Conservation (phyloP, 1,284 basidiomycete species). For the Trichosporon sp. region DNA sequence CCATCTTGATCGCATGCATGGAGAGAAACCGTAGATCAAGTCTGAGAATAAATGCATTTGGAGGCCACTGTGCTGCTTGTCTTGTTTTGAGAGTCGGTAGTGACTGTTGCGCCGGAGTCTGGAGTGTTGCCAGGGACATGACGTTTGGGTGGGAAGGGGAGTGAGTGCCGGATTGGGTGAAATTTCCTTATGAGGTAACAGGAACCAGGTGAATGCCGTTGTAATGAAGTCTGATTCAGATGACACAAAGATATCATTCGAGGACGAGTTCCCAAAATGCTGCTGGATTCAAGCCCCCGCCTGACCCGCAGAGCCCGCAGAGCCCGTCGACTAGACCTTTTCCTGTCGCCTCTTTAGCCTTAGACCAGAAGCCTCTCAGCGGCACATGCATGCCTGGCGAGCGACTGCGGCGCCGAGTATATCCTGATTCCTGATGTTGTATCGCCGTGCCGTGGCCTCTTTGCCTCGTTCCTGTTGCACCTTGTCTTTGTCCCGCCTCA, state of each 20-base stretch:
- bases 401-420: background rate
- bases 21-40: background rate
- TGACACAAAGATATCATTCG: constrained; percentile 6
- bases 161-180: background rate
- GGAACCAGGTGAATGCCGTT: background rate
- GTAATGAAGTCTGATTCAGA: constrained; percentile 4
- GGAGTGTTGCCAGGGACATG: background rate
- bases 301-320: background rate
- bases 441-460: background rate
- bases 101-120: background rate
- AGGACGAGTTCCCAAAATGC: background rate
- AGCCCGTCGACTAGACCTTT: background rate
- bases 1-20: constrained; percentile 20
- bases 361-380: background rate
- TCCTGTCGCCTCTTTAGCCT: background rate
- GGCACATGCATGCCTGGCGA: background rate
- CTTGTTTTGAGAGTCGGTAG: background rate
- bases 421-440: constrained; percentile 1
- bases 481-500: background rate
- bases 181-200: constrained; percentile 17
- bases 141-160: background rate
- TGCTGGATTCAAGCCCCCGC: background rate
- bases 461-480: background rate
- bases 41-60: background rate
- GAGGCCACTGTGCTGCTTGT: background rate